Evolutionary conservation across 148 eudicot species (phyloP).

Genomic region (Camellia granthamiana): DNA sequence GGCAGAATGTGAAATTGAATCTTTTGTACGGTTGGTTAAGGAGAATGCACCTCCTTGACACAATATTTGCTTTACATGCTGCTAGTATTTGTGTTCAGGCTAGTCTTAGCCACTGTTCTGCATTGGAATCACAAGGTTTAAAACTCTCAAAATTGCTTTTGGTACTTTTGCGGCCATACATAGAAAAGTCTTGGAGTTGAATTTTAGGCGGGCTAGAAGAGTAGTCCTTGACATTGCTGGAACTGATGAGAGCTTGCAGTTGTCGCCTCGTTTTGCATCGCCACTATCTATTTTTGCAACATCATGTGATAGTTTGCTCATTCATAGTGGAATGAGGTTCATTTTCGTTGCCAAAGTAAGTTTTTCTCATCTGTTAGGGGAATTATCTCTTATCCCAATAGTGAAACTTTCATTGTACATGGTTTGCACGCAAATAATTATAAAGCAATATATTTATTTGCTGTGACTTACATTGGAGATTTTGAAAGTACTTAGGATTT

Average conservation of each 20-base stretch:
- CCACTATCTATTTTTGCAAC: conserved; percentile 71
- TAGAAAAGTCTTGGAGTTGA: conserved; percentile 90
- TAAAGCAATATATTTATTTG: neutral
- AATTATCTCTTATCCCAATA: neutral
- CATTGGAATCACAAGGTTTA: conserved; percentile 73
- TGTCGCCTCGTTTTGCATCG: conserved; percentile 83
- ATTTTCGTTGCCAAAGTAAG: conserved; percentile 75
- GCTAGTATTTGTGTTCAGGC: conserved; percentile 85
- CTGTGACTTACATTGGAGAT: neutral
- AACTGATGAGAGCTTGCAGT: conserved; percentile 50
- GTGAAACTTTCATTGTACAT: neutral
- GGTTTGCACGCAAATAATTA: neutral
- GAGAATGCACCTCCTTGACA: conserved; percentile 82
- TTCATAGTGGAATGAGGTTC: conserved; percentile 72
- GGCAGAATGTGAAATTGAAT: conserved; percentile 94
- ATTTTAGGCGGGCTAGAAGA: conserved; percentile 82
- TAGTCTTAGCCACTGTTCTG: conserved; percentile 71
- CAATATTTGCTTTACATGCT: conserved; percentile 68
- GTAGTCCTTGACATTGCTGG: conserved; percentile 54
- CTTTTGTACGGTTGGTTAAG: conserved; percentile 71
- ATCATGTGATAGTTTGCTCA: conserved; percentile 63
- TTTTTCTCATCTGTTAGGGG: conserved; percentile 14
- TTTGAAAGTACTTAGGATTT: neutral
- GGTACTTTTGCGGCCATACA: conserved; percentile 77
- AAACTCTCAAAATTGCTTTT: conserved; percentile 80